Percentiles rank a stretch among this genome's conserved stretches.
Conservation (phyloP, 2,329 filamentous ascomycete species). For the Beauveria australis region DNA sequence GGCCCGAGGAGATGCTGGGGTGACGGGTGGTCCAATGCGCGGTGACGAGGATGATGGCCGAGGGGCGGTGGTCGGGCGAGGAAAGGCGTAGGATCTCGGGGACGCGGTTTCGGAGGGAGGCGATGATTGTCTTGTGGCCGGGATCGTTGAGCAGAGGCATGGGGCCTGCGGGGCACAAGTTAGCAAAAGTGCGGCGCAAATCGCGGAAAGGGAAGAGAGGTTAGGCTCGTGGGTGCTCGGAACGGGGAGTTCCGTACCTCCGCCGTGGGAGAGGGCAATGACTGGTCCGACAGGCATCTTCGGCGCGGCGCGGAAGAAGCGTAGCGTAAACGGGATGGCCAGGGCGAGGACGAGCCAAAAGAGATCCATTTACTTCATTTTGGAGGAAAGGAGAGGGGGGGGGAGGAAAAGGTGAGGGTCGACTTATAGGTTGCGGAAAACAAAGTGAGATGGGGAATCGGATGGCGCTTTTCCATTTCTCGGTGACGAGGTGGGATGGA, state of each 20-base stretch:
- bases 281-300: conserved; percentile 36
- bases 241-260: conserved; percentile 25
- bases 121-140: conserved; percentile 38
- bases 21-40: conserved; percentile 46
- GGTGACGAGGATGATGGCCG: conserved; percentile 48
- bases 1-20: conserved; percentile 43
- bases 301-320: neutral
- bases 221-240: neutral
- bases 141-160: conserved; percentile 51
- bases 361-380: conserved; percentile 2
- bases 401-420: neutral
- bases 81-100: conserved; percentile 48
- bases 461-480: neutral
- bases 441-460: neutral
- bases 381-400: neutral
- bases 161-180: conserved; percentile 31
- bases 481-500: neutral
- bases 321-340: neutral
- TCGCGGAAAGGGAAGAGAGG: neutral
- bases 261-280: conserved; percentile 42
- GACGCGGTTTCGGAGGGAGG: conserved; percentile 43
- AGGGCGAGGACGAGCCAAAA: conserved; percentile 1
- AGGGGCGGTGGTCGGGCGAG: conserved; percentile 35
- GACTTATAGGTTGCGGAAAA: neutral
- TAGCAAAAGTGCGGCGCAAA: neutral